A percentile compares a stretch with the other conserved stretches of the same genome.
phyloP scores from a whole-genome alignment of 768 basidiomycete species.

The Leccinum obscurum region DNA sequence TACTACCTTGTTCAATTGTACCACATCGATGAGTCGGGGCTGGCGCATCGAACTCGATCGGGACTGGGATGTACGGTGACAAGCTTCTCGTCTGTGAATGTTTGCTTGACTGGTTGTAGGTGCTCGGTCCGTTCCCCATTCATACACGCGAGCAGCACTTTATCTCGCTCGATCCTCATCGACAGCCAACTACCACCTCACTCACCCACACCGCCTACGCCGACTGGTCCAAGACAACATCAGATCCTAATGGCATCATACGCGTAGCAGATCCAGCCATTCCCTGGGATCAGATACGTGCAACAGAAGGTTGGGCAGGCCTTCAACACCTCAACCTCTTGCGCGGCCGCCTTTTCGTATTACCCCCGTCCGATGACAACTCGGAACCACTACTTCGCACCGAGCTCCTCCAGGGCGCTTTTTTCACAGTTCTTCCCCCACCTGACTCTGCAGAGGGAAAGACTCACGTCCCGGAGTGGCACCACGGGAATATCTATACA shows the following conservation, averaged over 20 bases:
- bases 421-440: slow-evolving; percentile 66
- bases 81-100: not conserved
- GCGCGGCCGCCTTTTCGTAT: slow-evolving; percentile 59
- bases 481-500: slow-evolving; percentile 84
- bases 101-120: slow-evolving; percentile 37
- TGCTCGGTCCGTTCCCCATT: slow-evolving; percentile 82
- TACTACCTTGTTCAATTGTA: not conserved
- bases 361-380: slow-evolving; percentile 39
- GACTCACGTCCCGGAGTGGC: slow-evolving; percentile 54
- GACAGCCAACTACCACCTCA: slow-evolving; percentile 52
- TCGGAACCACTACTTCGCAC: slow-evolving; percentile 51
- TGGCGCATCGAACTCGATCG: slow-evolving; percentile 29
- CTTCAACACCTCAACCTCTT: slow-evolving; percentile 79
- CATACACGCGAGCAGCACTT: slow-evolving; percentile 84
- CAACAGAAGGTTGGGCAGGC: slow-evolving; percentile 84
- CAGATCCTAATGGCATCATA: slow-evolving; percentile 48
- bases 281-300: slow-evolving; percentile 66
- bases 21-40: slow-evolving; percentile 9
- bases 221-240: slow-evolving; percentile 51
- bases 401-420: slow-evolving; percentile 69
- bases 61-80: slow-evolving; percentile 28
- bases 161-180: slow-evolving; percentile 53
- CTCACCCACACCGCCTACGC: slow-evolving; percentile 41
- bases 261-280: slow-evolving; percentile 65
- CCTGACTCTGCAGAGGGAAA: slow-evolving; percentile 30